Percentiles rank a stretch among this genome's conserved stretches.
Evolutionary conservation across 306 rosid genomes (phyloP).

Genomic region (Vigna nakashimae): DNA sequence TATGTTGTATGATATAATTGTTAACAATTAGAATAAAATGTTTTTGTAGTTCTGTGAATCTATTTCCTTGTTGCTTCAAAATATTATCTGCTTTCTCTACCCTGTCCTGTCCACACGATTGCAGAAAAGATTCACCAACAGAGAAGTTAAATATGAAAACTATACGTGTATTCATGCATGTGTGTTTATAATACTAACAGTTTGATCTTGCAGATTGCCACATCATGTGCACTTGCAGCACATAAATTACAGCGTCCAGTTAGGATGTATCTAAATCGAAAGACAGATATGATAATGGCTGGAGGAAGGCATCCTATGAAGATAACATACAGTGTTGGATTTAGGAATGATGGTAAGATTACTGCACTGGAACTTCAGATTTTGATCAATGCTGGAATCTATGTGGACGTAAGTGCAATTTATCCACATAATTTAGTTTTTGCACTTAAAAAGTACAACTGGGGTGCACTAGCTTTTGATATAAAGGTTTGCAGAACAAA

Average conservation of each 20-base stretch:
- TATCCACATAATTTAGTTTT: slow-evolving; percentile 54
- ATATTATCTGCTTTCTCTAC: no score
- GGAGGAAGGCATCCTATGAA: slow-evolving; percentile 99
- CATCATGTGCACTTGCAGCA: slow-evolving; percentile 90
- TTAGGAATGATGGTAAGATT: slow-evolving; percentile 79
- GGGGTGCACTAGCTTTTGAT: slow-evolving; percentile 86
- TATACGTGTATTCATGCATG: no score
- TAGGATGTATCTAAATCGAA: slow-evolving; percentile 72
- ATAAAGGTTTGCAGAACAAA: slow-evolving; percentile 85
- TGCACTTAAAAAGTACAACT: slow-evolving; percentile 79
- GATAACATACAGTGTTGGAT: slow-evolving; percentile 80
- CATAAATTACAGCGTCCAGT: slow-evolving; percentile 71
- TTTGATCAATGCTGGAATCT: slow-evolving; percentile 74
- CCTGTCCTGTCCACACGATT: no score
- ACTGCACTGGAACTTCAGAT: slow-evolving; percentile 75
- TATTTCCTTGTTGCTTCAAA: no score
- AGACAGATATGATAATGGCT: slow-evolving; percentile 87
- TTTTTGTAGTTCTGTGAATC: no score
- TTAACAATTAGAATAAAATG: background rate
- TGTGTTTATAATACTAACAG: background rate
- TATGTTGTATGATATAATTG: no score
- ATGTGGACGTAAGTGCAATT: slow-evolving; percentile 59
- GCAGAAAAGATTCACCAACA: no score
- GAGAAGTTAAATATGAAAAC: no score
- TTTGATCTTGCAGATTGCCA: slow-evolving; percentile 62